Evolutionary conservation across 495 filamentous ascomycete genomes (phyloP).

Genomic region (Rhypophila decipiens): DNA sequence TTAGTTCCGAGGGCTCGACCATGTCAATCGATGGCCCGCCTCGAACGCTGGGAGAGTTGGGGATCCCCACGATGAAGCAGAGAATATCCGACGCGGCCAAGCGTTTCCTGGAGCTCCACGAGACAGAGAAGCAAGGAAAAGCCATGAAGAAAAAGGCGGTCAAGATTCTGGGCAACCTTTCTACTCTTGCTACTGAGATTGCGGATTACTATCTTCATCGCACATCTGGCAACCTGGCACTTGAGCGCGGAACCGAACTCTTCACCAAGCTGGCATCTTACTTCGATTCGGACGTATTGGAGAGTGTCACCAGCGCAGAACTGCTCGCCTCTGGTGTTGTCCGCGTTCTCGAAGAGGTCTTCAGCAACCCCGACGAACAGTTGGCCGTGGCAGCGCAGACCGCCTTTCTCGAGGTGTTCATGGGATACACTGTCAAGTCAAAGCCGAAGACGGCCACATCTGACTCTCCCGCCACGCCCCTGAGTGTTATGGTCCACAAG

Average conservation of each 20-base stretch:
- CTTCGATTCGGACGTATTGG: conserved; percentile 78
- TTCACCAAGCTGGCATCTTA: conserved; percentile 77
- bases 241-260: conserved; percentile 51
- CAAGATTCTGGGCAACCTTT: conserved; percentile 66
- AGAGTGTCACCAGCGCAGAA: conserved; percentile 97
- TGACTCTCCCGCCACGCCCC: conserved; percentile 66
- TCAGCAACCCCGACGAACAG: conserved; percentile 58
- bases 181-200: conserved; percentile 63
- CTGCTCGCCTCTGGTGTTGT: conserved; percentile 86
- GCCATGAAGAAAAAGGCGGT: conserved; percentile 70
- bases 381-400: conserved; percentile 60
- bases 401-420: conserved; percentile 91
- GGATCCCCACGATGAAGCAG: conserved; percentile 64
- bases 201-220: conserved; percentile 58
- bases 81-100: conserved; percentile 69
- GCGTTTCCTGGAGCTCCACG: conserved; percentile 75
- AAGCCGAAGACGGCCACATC: conserved; percentile 57
- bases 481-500: conserved; percentile 88
- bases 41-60: conserved; percentile 39
- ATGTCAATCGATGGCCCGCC: conserved; percentile 49
- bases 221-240: conserved; percentile 31
- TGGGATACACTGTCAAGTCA: conserved; percentile 61
- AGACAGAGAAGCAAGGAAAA: conserved; percentile 62
- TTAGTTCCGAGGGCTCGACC: conserved; percentile 52
- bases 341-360: conserved; percentile 71